These are phyloP conservation scores for Microcyclospora pomicola DNA, from an alignment of 2,329 filamentous ascomycete species.

Conservation along the genomic window DNA sequence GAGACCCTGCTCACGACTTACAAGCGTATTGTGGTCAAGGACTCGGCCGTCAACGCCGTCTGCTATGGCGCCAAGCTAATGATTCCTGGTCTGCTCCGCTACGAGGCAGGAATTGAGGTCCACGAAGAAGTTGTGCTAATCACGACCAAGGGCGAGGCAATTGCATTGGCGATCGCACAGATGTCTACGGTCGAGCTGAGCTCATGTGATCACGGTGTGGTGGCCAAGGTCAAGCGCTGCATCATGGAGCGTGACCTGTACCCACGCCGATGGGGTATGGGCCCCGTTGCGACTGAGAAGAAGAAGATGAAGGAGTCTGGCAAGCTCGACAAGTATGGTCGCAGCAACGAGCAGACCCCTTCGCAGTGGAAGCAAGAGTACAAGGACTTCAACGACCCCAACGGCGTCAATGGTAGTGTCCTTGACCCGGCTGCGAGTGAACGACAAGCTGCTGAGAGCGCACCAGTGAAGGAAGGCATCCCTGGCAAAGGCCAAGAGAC, in stretches of 20 bases:
- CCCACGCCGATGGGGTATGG: constrained; percentile 90
- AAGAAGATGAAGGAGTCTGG: constrained; percentile 99
- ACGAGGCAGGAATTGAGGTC: constrained; percentile 81
- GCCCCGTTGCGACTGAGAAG: constrained; percentile 87
- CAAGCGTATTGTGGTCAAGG: constrained; percentile 97
- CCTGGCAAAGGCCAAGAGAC: constrained; percentile 25
- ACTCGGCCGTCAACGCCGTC: constrained; percentile 88
- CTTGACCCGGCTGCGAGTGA: constrained; percentile 11
- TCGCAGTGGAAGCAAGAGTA: constrained; percentile 87
- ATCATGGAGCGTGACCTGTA: constrained; percentile 99
- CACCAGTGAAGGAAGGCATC: constrained; percentile 23
- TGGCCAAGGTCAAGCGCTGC: constrained; percentile 97
- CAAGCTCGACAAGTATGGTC: constrained; percentile 95
- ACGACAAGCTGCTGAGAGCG: constrained; percentile 20
- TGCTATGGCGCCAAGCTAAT: constrained; percentile 99
- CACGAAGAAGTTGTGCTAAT: constrained; percentile 96
- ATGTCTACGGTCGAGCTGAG: constrained; percentile 98
- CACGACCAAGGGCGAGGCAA: constrained; percentile 98
- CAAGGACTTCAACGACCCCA: constrained; percentile 63
- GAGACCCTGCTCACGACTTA: constrained; percentile 86
- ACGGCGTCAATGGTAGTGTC: constrained; percentile 15
- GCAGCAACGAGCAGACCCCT: constrained; percentile 82
- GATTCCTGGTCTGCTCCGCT: constrained; percentile 89
- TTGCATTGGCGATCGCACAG: constrained; percentile 87
- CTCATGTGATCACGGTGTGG: constrained; percentile 91